Evolutionary conservation across 805 yeast genomes (phyloP).

Genomic region (Wickerhamiella bombiphila): DNA sequence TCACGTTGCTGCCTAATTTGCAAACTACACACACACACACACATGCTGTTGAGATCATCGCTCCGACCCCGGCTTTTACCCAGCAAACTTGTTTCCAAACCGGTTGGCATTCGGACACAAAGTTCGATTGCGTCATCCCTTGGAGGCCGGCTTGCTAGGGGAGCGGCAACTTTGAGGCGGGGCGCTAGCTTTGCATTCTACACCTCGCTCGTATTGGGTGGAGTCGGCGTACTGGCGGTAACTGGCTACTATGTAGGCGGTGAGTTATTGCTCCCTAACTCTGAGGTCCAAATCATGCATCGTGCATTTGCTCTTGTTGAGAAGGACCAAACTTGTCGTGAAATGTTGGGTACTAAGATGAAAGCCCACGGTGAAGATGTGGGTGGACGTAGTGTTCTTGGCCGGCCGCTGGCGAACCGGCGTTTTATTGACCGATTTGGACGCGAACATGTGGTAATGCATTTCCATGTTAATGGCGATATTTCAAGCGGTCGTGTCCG

Average conservation of each 20-base stretch:
- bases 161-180: constrained; percentile 10
- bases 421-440: constrained; percentile 54
- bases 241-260: constrained; percentile 62
- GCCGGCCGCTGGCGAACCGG: constrained; percentile 63
- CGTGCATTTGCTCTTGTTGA: constrained; percentile 69
- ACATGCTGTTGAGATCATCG: too few species aligned
- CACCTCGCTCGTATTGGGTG: constrained; percentile 23
- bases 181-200: constrained; percentile 23
- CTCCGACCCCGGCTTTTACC: too few species aligned
- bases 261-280: constrained; percentile 76
- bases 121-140: neutral
- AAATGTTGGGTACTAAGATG: constrained; percentile 44
- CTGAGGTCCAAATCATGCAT: constrained; percentile 82
- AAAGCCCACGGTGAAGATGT: constrained; percentile 68
- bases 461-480: constrained; percentile 70
- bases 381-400: constrained; percentile 68
- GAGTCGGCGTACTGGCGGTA: constrained; percentile 29
- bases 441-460: constrained; percentile 66
- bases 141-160: constrained; percentile 4
- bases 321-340: constrained; percentile 44
- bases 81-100: too few species aligned
- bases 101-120: neutral
- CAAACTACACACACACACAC: too few species aligned
- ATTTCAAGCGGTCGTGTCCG: constrained; percentile 53
- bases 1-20: too few species aligned